Evolutionary conservation across 2,329 filamentous ascomycete genomes (phyloP).

Genomic region (Pseudogymnoascus sp.): DNA sequence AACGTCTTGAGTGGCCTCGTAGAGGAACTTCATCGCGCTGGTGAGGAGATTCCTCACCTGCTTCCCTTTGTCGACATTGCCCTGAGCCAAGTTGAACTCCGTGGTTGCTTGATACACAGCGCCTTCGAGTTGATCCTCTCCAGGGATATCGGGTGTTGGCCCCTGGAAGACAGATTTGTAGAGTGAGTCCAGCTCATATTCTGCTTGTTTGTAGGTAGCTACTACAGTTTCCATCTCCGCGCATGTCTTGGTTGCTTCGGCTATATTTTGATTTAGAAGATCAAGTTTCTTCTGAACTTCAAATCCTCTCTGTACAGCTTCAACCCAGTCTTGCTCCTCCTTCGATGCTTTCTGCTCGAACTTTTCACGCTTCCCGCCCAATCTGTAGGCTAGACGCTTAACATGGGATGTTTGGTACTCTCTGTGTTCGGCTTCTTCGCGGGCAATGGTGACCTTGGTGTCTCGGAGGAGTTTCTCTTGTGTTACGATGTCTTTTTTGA

Average conservation of each 20-base stretch:
- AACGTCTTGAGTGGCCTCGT: constrained; percentile 33
- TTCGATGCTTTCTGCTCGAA: constrained; percentile 44
- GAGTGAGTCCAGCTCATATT: constrained; percentile 43
- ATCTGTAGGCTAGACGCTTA: constrained; percentile 45
- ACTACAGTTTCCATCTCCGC: constrained; percentile 33
- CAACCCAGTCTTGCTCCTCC: constrained; percentile 50
- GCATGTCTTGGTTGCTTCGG: constrained; percentile 34
- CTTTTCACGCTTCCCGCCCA: constrained; percentile 43
- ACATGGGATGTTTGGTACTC: constrained; percentile 47
- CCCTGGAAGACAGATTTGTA: constrained; percentile 50
- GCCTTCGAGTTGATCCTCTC: constrained; percentile 45
- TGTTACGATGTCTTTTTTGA: constrained; percentile 35
- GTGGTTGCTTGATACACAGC: constrained; percentile 30
- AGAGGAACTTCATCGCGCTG: constrained; percentile 34
- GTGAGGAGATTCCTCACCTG: constrained; percentile 37
- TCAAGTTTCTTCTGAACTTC: constrained; percentile 38
- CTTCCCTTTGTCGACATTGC: constrained; percentile 34
- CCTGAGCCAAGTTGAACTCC: constrained; percentile 34
- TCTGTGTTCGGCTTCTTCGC: constrained; percentile 46
- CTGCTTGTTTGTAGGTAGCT: constrained; percentile 34
- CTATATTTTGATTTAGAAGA: constrained; percentile 35
- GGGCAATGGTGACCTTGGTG: constrained; percentile 36
- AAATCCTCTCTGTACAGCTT: constrained; percentile 43
- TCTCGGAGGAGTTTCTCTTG: constrained; percentile 34
- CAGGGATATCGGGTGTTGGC: constrained; percentile 45